phyloP scores from a whole-genome alignment of 495 filamentous ascomycete genomes.

The Gamarada debralockiae region DNA sequence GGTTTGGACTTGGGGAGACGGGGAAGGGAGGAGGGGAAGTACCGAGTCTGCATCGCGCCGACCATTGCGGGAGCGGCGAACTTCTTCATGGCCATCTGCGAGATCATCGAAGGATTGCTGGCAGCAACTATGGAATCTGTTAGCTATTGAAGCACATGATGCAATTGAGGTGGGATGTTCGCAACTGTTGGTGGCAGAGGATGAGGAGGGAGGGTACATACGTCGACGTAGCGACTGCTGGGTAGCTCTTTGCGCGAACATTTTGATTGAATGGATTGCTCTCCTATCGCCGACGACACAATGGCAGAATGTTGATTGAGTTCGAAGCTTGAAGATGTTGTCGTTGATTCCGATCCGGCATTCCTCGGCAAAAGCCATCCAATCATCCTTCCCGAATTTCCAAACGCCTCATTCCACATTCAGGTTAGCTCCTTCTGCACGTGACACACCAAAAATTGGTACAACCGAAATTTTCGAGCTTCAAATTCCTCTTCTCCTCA shows the following conservation, averaged over 20 bases:
- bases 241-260: constrained; percentile 64
- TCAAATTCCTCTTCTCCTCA: constrained; percentile 35
- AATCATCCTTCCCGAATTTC: constrained; percentile 9
- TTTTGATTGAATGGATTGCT: constrained; percentile 33
- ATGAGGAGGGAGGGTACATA: constrained; percentile 36
- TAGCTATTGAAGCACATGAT: constrained; percentile 38
- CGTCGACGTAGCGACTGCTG: constrained; percentile 66
- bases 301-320: no score
- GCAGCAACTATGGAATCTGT: constrained; percentile 18
- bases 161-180: constrained; percentile 38
- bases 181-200: constrained; percentile 32
- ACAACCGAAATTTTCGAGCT: not conserved
- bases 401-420: not conserved
- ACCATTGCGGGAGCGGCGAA: constrained; percentile 17
- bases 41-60: constrained; percentile 49
- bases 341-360: constrained; percentile 11
- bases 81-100: constrained; percentile 18
- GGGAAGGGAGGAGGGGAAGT: constrained; percentile 11
- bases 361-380: constrained; percentile 19
- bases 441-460: not conserved
- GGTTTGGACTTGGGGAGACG: no score
- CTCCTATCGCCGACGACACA: not conserved
- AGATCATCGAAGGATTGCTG: constrained; percentile 16
- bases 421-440: not conserved
- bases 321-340: constrained; percentile 10